Percentiles rank a stretch among this genome's conserved stretches.
Conservation (phyloP, 192 early-diverging fungal species). For the Entomortierella parvispora region DNA sequence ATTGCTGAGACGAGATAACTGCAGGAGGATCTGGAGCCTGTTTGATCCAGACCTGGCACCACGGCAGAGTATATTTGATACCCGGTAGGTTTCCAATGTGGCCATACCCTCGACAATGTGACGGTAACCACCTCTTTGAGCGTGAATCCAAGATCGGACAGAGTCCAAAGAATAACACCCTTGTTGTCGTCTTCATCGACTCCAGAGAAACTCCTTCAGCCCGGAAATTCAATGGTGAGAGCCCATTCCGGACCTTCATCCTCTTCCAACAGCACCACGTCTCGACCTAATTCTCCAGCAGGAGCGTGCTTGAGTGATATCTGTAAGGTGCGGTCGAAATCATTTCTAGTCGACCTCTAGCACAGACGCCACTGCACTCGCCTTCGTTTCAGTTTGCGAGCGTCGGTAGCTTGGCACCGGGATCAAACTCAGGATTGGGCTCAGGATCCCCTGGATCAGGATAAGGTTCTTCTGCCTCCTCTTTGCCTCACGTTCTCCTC, state of each 20-base stretch:
- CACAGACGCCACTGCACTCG: constrained; percentile 26
- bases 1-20: no score
- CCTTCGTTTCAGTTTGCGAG: constrained; percentile 18
- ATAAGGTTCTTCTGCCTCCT: not conserved
- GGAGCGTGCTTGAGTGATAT: not conserved
- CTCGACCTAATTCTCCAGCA: not conserved
- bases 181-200: no score
- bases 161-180: constrained; percentile 2
- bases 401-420: not conserved
- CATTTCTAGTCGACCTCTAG: constrained; percentile 21
- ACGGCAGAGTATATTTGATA: constrained; percentile 1
- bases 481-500: no score
- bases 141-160: not conserved
- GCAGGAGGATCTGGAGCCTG: not conserved
- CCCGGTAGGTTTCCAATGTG: not conserved
- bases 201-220: not conserved
- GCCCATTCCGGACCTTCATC: constrained; percentile 6
- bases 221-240: constrained; percentile 2
- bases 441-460: not conserved
- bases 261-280: not conserved
- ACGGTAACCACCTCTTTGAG: not conserved
- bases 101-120: not conserved
- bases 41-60: constrained; percentile 11
- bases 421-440: not conserved
- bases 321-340: not conserved